Evolutionary conservation across 116 monocot genomes (phyloP).

Genomic region (Phalaenopsis hybrid): DNA sequence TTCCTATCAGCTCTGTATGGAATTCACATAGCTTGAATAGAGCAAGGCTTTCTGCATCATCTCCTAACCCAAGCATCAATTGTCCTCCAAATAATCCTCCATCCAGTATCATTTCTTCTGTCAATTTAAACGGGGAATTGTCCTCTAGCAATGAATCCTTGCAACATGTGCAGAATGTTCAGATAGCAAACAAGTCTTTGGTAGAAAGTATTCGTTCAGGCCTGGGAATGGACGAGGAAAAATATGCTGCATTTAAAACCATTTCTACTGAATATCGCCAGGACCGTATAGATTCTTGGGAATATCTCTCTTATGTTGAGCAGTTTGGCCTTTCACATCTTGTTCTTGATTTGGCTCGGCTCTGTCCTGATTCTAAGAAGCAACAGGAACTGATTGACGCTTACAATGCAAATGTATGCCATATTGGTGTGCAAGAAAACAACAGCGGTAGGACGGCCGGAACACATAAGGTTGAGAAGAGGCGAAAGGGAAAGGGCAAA

Average conservation of each 20-base stretch:
- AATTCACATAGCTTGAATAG: conserved; percentile 14
- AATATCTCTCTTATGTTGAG: conserved; percentile 80
- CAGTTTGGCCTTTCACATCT: conserved; percentile 91
- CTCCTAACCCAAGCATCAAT: conserved; percentile 29
- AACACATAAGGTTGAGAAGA: conserved; percentile 20
- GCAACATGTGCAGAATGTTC: conserved; percentile 31
- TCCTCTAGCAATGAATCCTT: neutral
- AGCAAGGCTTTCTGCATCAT: conserved; percentile 54
- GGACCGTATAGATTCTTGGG: conserved; percentile 49
- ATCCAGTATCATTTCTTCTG: neutral
- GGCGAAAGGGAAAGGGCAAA: conserved; percentile 38
- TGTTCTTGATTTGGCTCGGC: conserved; percentile 68
- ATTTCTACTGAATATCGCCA: conserved; percentile 84
- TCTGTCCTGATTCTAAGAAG: conserved; percentile 76
- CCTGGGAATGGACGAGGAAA: conserved; percentile 65
- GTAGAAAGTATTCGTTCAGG: conserved; percentile 58
- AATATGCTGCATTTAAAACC: conserved; percentile 63
- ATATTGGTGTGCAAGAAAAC: conserved; percentile 32
- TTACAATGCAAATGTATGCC: conserved; percentile 44
- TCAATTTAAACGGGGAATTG: neutral
- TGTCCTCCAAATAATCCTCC: neutral
- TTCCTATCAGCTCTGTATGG: conserved; percentile 24
- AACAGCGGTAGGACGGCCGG: conserved; percentile 7
- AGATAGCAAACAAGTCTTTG: conserved; percentile 67
- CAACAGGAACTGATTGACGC: conserved; percentile 70